These are phyloP conservation scores for Lentithecium fluviatile DNA, from an alignment of 495 filamentous ascomycete genomes.

Conservation along the genomic window DNA sequence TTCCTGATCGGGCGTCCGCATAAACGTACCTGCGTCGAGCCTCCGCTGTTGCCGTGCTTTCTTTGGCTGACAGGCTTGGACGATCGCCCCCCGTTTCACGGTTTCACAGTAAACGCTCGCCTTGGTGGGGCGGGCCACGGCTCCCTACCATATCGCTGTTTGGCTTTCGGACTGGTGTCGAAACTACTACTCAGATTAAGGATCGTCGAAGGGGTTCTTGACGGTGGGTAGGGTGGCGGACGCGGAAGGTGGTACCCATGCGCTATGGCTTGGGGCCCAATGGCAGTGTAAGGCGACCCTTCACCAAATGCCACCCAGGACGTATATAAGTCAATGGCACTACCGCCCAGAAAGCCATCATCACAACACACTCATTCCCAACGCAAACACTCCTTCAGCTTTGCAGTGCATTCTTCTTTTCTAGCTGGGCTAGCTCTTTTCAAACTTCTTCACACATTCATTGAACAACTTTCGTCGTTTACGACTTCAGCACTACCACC, in stretches of 20 bases:
- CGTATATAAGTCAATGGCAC: conserved; percentile 14
- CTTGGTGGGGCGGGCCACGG: conserved; percentile 11
- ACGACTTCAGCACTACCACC: conserved; percentile 9
- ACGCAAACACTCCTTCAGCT: conserved; percentile 13
- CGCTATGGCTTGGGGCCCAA: no score
- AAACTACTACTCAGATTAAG: conserved; percentile 26
- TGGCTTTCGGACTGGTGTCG: conserved; percentile 21
- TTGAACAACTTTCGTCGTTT: conserved; percentile 13
- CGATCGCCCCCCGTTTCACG: conserved; percentile 23
- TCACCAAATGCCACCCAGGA: not conserved
- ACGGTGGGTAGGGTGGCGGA: not conserved
- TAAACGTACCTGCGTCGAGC: conserved; percentile 33
- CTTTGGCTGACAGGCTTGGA: conserved; percentile 23
- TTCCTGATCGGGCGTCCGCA: conserved; percentile 16
- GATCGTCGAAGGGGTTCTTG: conserved; percentile 9
- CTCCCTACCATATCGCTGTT: conserved; percentile 11
- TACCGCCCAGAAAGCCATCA: not conserved
- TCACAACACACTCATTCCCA: conserved; percentile 20
- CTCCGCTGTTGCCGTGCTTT: conserved; percentile 9
- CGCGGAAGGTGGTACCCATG: no score
- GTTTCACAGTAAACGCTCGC: conserved; percentile 16
- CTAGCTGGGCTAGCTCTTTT: conserved; percentile 36
- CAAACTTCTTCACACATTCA: conserved; percentile 16
- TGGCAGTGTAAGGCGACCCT: no score
- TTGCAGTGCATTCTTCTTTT: conserved; percentile 18